phyloP scores from a whole-genome alignment of 306 rosid genomes.

The Sesbania bispinosa region DNA sequence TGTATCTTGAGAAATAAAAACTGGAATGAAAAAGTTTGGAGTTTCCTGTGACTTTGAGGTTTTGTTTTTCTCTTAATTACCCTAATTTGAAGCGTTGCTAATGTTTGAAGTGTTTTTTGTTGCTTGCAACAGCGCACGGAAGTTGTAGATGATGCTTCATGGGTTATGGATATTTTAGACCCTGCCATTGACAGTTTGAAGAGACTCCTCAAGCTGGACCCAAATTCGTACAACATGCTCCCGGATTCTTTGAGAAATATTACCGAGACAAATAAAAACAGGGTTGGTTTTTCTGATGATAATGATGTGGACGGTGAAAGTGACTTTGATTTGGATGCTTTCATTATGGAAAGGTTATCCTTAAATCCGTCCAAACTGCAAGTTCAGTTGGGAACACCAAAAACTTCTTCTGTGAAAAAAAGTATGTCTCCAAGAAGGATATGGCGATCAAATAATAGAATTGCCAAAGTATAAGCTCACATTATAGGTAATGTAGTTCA shows the following conservation, averaged over 20 bases:
- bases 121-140: conserved; percentile 72
- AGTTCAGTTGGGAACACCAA: conserved; percentile 49
- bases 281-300: conserved; percentile 22
- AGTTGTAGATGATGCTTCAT: conserved; percentile 94
- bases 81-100: not conserved
- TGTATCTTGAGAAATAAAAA: not conserved
- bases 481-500: conserved; percentile 13
- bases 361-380: conserved; percentile 67
- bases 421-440: conserved; percentile 39
- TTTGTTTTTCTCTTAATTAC: not conserved
- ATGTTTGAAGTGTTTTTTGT: conserved; percentile 18
- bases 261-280: conserved; percentile 30
- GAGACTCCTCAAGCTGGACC: conserved; percentile 69
- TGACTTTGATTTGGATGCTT: conserved; percentile 71
- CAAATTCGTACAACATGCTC: conserved; percentile 33
- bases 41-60: not conserved
- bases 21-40: not conserved
- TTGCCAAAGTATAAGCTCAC: conserved; percentile 16
- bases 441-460: conserved; percentile 39
- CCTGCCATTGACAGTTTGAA: conserved; percentile 81
- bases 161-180: conserved; percentile 92
- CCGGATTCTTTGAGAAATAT: conserved; percentile 29
- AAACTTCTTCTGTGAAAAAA: conserved; percentile 30
- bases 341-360: conserved; percentile 50
- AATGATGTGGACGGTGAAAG: conserved; percentile 38